phyloP scores from a whole-genome alignment of 2,329 filamentous ascomycete species.

The Colletotrichum gloeosporioides region DNA sequence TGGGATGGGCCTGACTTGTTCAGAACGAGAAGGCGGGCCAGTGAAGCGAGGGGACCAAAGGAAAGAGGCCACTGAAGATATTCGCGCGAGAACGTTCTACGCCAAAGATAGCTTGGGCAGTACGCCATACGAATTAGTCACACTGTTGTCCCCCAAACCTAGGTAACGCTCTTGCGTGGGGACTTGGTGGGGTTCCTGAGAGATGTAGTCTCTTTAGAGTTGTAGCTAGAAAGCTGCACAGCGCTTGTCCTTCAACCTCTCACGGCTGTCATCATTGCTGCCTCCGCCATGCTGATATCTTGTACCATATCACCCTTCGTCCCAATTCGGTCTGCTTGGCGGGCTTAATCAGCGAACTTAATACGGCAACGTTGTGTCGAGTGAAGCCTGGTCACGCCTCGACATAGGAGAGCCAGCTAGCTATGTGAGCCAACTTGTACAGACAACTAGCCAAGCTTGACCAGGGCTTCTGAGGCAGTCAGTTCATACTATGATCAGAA shows the following conservation, averaged over 20 bases:
- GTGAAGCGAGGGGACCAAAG: background rate
- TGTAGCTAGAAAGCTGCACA: background rate
- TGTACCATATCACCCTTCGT: background rate
- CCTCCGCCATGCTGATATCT: background rate
- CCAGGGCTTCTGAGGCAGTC: background rate
- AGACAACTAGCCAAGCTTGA: background rate
- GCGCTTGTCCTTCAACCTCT: background rate
- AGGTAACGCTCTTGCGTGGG: background rate
- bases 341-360: background rate
- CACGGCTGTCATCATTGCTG: background rate
- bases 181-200: background rate
- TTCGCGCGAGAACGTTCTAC: background rate
- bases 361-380: background rate
- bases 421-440: background rate
- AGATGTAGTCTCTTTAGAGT: background rate
- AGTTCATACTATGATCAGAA: background rate
- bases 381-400: background rate
- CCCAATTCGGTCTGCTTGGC: background rate
- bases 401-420: background rate
- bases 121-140: background rate
- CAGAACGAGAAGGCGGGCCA: constrained; percentile 8
- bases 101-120: background rate
- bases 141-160: background rate
- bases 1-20: background rate
- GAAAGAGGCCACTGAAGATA: background rate